Conservation (phyloP, 2,329 filamentous ascomycete genomes). For the Thielaviopsis ethacetica region DNA sequence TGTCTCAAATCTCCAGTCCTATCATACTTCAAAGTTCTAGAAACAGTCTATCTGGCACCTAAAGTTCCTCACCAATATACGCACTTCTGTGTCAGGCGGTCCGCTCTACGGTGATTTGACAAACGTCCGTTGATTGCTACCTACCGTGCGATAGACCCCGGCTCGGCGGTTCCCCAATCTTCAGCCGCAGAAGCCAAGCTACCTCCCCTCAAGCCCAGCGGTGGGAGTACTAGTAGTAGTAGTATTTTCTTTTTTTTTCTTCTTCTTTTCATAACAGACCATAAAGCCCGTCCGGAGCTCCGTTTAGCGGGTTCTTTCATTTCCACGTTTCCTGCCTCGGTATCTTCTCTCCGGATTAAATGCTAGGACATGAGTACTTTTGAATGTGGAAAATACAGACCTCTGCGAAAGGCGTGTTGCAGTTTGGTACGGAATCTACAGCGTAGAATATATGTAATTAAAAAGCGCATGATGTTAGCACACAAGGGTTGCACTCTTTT, state of each 20-base stretch:
- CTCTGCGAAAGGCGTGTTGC: too few relatives aligned
- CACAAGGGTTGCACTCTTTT: not conserved
- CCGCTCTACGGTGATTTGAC: not conserved
- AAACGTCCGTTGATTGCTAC: not conserved
- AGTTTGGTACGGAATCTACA: not conserved
- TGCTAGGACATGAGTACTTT: not conserved
- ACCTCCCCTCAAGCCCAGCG: not conserved
- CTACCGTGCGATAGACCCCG: slow-evolving; percentile 1
- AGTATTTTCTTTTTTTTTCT: not conserved
- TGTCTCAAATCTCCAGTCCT: not conserved
- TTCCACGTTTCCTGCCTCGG: not conserved
- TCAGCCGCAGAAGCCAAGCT: not conserved
- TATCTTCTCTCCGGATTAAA: not conserved
- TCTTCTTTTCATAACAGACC: not conserved
- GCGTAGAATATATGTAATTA: not conserved
- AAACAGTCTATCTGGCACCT: not conserved
- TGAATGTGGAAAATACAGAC: not conserved
- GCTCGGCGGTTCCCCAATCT: slow-evolving; percentile 1
- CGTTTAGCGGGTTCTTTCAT: not conserved
- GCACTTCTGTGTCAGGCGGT: too few relatives aligned
- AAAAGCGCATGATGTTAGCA: not conserved
- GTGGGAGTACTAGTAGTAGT: not conserved
- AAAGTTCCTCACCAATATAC: not conserved
- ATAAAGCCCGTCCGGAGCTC: not conserved
- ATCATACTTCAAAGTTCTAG: not conserved